Evolutionary conservation across 2,329 filamentous ascomycete species (phyloP), one percentile per base, ranked within the genome.

Genomic region (Arthrobotrys megalospora): DNA sequence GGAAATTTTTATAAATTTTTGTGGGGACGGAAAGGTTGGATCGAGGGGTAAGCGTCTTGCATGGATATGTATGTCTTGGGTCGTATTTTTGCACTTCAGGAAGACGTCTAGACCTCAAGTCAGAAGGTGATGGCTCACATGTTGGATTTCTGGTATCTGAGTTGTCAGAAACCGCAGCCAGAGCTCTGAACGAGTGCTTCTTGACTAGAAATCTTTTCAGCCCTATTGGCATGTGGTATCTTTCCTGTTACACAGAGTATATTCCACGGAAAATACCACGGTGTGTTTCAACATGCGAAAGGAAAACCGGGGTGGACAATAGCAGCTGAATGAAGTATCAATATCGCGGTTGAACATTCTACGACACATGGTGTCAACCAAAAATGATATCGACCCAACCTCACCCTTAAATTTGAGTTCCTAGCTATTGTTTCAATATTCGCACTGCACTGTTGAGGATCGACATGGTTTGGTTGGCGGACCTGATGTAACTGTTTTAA

Each of bases 31-130:
- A 16, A 53, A 24, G 48, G 45, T 41, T 43, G 16, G 6, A 38
- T 41, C 47, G 14, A 67, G 58, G 53, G 43, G 67, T 64, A 43
- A 71, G 67, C 67, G 48, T 55, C 16, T 53, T 71, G 67, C 55
- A 71, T 71, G 47, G 24, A 53, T 12, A 32, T 48, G 41, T 32
- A 24, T 21, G 55, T 71, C 45, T 71, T 53, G 36, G 36, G 67
- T 71, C 19, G 55, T 34, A 71, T 71, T 71, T 48, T 34, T 32
- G 24, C 24, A 43, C 24, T 48, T 60, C n/a, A 45, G 52, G 7
- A 12, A 4, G 12, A 12, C 24, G 21, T 47, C 38, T 32, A 24
- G 21, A 12, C 24, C 41, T 47, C 38, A 47, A 24, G 21, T 32
- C 5, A 45, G 41, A 45, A 62, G 19, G 24, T 28, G 16, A 12